phyloP scores from a whole-genome alignment of 1,284 basidiomycete genomes.

The Apiotrichum laibachii region DNA sequence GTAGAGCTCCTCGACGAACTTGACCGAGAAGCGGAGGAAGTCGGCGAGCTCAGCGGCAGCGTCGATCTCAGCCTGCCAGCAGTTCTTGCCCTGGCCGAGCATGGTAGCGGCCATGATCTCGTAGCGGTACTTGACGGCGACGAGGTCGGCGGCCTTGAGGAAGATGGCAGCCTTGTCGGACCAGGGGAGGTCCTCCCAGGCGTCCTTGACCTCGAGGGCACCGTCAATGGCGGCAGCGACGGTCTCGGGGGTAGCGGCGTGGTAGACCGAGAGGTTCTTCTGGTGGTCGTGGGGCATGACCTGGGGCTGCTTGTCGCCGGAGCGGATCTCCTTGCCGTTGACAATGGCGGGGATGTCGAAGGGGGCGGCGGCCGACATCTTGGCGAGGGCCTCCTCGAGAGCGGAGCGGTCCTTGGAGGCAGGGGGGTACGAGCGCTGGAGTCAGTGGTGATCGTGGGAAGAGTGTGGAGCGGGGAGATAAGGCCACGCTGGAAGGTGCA shows the following conservation, averaged over 20 bases:
- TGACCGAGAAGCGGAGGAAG: constrained; percentile 95
- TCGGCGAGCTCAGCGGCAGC: constrained; percentile 94
- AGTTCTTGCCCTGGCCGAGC: constrained; percentile 98
- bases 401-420: constrained; percentile 75
- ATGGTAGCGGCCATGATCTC: constrained; percentile 95
- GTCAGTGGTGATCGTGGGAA: not conserved
- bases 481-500: not conserved
- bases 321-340: constrained; percentile 86
- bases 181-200: constrained; percentile 95
- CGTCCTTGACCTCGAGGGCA: constrained; percentile 77
- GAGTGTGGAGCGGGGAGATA: no score
- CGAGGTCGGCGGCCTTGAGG: constrained; percentile 92
- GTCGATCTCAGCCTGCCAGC: constrained; percentile 99
- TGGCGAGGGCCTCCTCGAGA: constrained; percentile 69
- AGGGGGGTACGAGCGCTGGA: constrained; percentile 65
- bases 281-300: constrained; percentile 79
- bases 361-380: constrained; percentile 79
- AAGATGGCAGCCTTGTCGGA: constrained; percentile 95
- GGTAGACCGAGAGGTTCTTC: constrained; percentile 76
- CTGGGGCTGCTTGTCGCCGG: constrained; percentile 76
- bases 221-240: constrained; percentile 81
- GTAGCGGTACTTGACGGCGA: constrained; percentile 91
- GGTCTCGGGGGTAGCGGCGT: constrained; percentile 77
- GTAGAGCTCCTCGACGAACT: constrained; percentile 95
- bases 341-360: constrained; percentile 91